Evolutionary conservation across 2,329 filamentous ascomycete genomes (phyloP), one percentile per base, ranked within the genome.

Genomic region (Colletotrichum gloeosporioides): DNA sequence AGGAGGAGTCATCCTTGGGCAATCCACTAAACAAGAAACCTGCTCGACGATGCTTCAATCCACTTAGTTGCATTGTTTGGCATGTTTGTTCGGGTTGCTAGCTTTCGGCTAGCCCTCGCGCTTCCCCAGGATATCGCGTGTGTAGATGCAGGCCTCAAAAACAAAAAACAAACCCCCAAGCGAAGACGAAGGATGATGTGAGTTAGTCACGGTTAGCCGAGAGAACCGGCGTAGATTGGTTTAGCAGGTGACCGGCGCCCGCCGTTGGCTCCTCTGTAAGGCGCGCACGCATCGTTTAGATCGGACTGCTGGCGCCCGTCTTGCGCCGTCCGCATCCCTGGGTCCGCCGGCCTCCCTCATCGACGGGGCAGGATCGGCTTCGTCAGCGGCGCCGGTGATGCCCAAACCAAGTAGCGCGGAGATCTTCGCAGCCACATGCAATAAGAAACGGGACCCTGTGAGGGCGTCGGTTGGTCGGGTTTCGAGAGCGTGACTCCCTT

Each of bases 21-120:
- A 68, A 25, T 49, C 73, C 73, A 73, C 73, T 69, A 69, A 65
- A 73, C 73, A 76, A 76, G 73, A 76, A 76, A 65, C 69, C n/a
- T 76, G 64, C 16, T 69, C 39, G 59, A 25, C 57, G 57, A 69
- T 64, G 55, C 31, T 39, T 34, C 63, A 32, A 16, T 36, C 73
- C 69, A 73, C 73, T 61, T 62, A 22, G 53, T 31, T 27, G 57
- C 62, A 62, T 53, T 63, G 34, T 34, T 39, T 31, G 59, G 18
- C 22, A 16, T 29, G 25, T 61, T 34, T 39, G 27, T 61, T 49
- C 66, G 32, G 22, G 15, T 39, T 16, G 32, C 67, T 61, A 62
- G 67, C 55, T 69, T 36, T 55, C 15, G 13, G 18, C 34, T 64
- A 64, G 32, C 32, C n/a, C 62, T 39, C 64, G 10, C 27, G 6